Evolutionary conservation across 352 stramenopile species (phyloP).

Genomic region (Blastocystis sp.): DNA sequence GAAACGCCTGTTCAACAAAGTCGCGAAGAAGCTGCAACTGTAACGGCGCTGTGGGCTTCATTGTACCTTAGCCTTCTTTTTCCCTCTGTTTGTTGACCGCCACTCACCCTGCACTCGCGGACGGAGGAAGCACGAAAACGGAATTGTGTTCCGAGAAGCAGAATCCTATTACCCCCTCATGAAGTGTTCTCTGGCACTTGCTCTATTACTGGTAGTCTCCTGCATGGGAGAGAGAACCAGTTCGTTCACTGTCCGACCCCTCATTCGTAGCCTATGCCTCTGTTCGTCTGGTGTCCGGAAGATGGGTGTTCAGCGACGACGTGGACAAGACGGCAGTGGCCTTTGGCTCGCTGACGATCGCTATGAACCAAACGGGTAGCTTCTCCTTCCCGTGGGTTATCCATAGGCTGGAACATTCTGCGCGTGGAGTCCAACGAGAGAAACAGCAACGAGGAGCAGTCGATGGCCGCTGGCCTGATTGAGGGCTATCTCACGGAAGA

Average conservation of each 20-base stretch:
- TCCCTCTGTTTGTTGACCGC: neutral
- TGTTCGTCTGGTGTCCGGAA: conserved; percentile 16
- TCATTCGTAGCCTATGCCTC: conserved; percentile 26
- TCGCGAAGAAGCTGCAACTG: neutral
- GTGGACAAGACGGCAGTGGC: conserved; percentile 41
- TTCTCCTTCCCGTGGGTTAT: neutral
- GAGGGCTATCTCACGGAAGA: conserved; percentile 76
- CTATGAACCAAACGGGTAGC: conserved; percentile 57
- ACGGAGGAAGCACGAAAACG: too few relatives aligned
- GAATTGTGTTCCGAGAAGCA: neutral
- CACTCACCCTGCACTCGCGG: too few relatives aligned
- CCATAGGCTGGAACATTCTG: conserved; percentile 66
- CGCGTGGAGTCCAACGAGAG: conserved; percentile 41
- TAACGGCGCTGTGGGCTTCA: neutral
- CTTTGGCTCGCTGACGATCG: conserved; percentile 7
- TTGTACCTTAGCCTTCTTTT: neutral
- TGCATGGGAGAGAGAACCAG: neutral
- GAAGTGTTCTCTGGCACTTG: neutral
- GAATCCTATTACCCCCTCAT: neutral
- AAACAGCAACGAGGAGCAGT: conserved; percentile 74
- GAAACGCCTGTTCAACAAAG: neutral
- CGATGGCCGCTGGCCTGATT: conserved; percentile 74
- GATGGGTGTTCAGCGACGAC: conserved; percentile 23
- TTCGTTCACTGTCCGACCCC: neutral
- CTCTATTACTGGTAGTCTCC: neutral